A percentile compares a stretch with the other conserved stretches of the same genome.
phyloP scores from a whole-genome alignment of 495 filamentous ascomycete genomes.

The Penicillium bialowiezense region DNA sequence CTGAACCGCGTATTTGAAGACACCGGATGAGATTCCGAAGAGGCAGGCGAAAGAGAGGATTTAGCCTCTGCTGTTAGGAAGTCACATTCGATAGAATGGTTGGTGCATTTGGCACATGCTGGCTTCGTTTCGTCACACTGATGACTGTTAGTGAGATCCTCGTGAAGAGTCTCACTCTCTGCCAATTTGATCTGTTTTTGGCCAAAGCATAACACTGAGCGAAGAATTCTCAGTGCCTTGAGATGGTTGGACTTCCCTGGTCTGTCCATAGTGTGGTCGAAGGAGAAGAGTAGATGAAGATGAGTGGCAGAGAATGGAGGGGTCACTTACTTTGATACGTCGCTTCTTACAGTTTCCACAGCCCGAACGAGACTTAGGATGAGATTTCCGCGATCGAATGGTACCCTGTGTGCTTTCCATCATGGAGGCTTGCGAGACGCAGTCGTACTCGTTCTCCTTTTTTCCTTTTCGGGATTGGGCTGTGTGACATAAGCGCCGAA shows the following conservation, averaged over 20 bases:
- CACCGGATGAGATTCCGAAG: not conserved
- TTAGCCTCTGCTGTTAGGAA: constrained; percentile 10
- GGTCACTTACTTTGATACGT: constrained; percentile 32
- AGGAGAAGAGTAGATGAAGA: not conserved
- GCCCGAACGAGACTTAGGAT: constrained; percentile 33
- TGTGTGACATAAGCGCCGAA: not conserved
- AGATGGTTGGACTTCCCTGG: not conserved
- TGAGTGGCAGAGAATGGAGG: not conserved
- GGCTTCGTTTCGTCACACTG: constrained; percentile 41
- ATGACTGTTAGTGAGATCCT: not conserved
- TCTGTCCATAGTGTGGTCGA: not conserved
- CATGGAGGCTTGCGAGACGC: not conserved
- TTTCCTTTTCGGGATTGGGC: not conserved
- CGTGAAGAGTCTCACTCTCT: not conserved
- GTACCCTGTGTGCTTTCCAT: not conserved
- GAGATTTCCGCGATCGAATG: constrained; percentile 23
- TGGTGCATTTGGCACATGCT: constrained; percentile 27
- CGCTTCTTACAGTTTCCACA: constrained; percentile 34
- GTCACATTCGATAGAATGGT: constrained; percentile 27
- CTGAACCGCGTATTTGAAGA: constrained; percentile 1
- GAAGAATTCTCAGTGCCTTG: constrained; percentile 3
- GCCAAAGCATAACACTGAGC: not conserved
- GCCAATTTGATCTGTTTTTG: not conserved
- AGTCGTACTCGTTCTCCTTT: constrained; percentile 1
- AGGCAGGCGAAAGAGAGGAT: constrained; percentile 6